These are phyloP conservation scores for Gamsiella multidivaricata DNA, from an alignment of 192 early-diverging fungal species.

Conservation along the genomic window DNA sequence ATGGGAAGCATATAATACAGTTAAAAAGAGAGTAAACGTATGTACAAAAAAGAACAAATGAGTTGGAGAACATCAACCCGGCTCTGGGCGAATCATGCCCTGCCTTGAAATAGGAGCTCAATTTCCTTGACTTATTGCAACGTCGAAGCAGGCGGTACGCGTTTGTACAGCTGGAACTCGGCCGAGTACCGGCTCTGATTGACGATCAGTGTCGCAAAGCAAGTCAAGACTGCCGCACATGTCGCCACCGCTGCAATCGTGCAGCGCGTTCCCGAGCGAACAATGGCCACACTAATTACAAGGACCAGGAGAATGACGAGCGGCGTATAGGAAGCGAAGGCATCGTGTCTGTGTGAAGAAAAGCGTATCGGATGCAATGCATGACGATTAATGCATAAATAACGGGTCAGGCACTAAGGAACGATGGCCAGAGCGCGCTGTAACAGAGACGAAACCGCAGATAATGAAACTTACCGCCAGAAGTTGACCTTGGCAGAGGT, in stretches of 20 bases:
- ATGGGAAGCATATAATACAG: too few species aligned
- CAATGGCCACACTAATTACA: constrained; percentile 16
- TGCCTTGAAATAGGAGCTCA: too few species aligned
- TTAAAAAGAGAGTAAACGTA: too few species aligned
- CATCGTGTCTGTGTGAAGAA: constrained; percentile 6
- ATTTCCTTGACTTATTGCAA: neutral
- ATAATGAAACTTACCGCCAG: constrained; percentile 33
- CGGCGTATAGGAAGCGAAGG: constrained; percentile 16
- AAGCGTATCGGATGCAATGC: neutral
- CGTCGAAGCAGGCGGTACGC: neutral
- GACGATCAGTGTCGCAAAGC: constrained; percentile 40
- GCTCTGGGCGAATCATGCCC: neutral
- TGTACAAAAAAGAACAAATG: too few species aligned
- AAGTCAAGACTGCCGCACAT: constrained; percentile 37
- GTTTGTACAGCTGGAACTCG: constrained; percentile 21
- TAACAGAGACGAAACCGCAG: too few species aligned
- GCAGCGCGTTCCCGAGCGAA: constrained; percentile 45
- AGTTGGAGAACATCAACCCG: too few species aligned
- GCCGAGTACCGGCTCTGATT: constrained; percentile 27
- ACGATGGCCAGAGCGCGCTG: neutral
- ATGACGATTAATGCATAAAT: too few species aligned
- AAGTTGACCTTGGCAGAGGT: constrained; percentile 25
- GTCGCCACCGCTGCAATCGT: constrained; percentile 42
- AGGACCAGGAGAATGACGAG: constrained; percentile 16
- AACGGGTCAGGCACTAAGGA: too few species aligned